Conservation (phyloP, 2,329 filamentous ascomycete species). For the Xylaria sp. region DNA sequence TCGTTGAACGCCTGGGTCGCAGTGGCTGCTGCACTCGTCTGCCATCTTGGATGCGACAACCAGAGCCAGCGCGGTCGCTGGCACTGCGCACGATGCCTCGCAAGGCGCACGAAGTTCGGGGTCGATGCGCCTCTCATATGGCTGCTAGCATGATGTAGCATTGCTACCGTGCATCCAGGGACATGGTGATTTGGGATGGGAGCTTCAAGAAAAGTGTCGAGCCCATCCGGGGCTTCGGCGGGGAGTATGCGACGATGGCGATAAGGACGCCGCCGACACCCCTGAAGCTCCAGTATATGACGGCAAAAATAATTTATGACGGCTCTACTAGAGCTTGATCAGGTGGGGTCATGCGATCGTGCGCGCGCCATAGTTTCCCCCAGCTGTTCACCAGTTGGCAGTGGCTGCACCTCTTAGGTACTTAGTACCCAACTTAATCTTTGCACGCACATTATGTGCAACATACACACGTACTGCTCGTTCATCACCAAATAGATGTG, state of each 20-base stretch:
- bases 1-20: constrained; percentile 35
- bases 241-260: constrained; percentile 20
- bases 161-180: constrained; percentile 47
- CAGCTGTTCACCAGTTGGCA: constrained; percentile 13
- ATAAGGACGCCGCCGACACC: constrained; percentile 13
- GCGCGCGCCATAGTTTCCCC: not conserved
- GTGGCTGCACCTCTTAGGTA: not conserved
- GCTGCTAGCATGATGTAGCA: constrained; percentile 54
- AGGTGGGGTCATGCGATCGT: not conserved
- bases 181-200: constrained; percentile 41
- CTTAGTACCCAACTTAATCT: too few species aligned
- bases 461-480: constrained; percentile 11
- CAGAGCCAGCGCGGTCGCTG: constrained; percentile 51
- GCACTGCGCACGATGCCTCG: constrained; percentile 57
- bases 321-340: not conserved
- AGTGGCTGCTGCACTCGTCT: constrained; percentile 49
- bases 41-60: constrained; percentile 56
- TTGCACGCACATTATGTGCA: not conserved
- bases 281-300: not conserved
- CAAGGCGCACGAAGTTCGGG: constrained; percentile 62
- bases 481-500: constrained; percentile 31
- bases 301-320: not conserved
- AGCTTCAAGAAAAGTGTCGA: not conserved
- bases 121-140: constrained; percentile 55
- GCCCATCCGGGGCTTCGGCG: not conserved